Evolutionary conservation across 768 basidiomycete genomes (phyloP).

Genomic region (Gautieria morchelliformis): DNA sequence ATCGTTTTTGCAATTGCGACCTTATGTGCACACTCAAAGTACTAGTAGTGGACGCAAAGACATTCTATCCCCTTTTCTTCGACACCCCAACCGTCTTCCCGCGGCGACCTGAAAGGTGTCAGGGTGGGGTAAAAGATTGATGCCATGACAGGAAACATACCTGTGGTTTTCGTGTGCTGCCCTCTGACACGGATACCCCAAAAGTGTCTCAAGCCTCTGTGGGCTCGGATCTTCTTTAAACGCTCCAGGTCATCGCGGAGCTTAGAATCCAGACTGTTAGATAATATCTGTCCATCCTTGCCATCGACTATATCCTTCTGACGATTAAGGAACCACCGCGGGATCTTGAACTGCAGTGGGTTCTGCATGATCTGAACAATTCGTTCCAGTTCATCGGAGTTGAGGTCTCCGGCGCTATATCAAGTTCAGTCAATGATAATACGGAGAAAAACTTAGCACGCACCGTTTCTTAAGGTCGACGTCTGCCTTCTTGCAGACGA

Average conservation of each 20-base stretch:
- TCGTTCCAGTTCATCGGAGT: constrained; percentile 98
- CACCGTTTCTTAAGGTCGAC: constrained; percentile 98
- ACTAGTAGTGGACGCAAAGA: neutral
- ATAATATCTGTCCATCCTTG: constrained; percentile 92
- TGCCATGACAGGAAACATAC: constrained; percentile 31
- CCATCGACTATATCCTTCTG: constrained; percentile 97
- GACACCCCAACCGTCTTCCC: constrained; percentile 96
- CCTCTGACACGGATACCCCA: constrained; percentile 95
- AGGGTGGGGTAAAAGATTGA: neutral
- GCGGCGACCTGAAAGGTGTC: constrained; percentile 57
- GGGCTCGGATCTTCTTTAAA: constrained; percentile 97
- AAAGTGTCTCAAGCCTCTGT: constrained; percentile 87
- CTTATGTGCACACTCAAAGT: no score
- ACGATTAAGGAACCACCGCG: constrained; percentile 98
- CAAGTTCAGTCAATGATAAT: neutral
- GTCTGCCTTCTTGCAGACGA: constrained; percentile 99
- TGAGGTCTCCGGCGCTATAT: constrained; percentile 90
- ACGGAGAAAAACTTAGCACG: constrained; percentile 19
- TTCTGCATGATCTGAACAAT: constrained; percentile 99
- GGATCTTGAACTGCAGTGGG: constrained; percentile 99
- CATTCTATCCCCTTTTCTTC: constrained; percentile 63
- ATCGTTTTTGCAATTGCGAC: no score
- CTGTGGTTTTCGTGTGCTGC: constrained; percentile 99
- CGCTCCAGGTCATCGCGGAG: constrained; percentile 97
- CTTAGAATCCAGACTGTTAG: constrained; percentile 96